Conservation (phyloP, 164 flowering plant species). For the Nelumbo lutea region DNA sequence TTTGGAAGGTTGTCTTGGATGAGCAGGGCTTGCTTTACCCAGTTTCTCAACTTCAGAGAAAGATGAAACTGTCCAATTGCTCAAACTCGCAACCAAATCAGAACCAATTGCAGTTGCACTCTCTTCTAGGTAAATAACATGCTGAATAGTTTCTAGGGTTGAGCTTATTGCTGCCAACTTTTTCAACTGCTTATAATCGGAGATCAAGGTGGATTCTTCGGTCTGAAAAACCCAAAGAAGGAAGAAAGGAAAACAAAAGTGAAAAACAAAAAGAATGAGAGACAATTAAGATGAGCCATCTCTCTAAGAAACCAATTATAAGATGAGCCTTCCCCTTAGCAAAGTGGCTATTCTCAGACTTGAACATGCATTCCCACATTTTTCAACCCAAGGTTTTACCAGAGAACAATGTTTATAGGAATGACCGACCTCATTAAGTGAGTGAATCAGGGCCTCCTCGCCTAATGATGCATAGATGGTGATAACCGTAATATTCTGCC, state of each 20-base stretch:
- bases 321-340: too few relatives aligned
- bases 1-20: conserved; percentile 53
- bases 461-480: conserved; percentile 93
- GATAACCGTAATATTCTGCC: conserved; percentile 77
- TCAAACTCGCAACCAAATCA: conserved; percentile 14
- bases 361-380: too few relatives aligned
- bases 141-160: conserved; percentile 40
- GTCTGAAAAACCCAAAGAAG: conserved; percentile 78
- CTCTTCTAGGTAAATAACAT: conserved; percentile 76
- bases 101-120: conserved; percentile 34
- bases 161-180: conserved; percentile 60
- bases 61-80: conserved; percentile 47
- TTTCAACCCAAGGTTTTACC: too few relatives aligned
- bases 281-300: conserved; percentile 2
- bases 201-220: conserved; percentile 72
- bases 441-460: conserved; percentile 84
- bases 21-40: conserved; percentile 51
- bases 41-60: conserved; percentile 72
- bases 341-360: too few relatives aligned
- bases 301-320: too few relatives aligned
- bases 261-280: too few relatives aligned
- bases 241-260: too few relatives aligned
- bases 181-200: conserved; percentile 73
- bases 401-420: too few relatives aligned
- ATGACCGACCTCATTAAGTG: conserved; percentile 91